Percentiles rank a stretch among this genome's conserved stretches.
These are phyloP conservation scores for Botryotinia narcissicola DNA, from an alignment of 2,329 filamentous ascomycete genomes.

Conservation along the genomic window DNA sequence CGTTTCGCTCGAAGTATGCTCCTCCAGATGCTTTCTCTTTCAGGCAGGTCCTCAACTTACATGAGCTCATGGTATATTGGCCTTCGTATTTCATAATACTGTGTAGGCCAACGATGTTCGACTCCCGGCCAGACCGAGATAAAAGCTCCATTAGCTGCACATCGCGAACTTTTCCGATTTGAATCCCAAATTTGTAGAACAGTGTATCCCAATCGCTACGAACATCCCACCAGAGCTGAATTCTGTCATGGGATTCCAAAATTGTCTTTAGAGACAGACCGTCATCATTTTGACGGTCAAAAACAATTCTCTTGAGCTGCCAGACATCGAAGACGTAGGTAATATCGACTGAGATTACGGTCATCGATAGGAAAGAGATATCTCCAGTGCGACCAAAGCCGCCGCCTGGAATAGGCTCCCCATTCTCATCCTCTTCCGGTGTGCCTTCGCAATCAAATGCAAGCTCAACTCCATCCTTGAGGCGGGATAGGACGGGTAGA, in stretches of 20 bases:
- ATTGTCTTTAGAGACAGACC: not conserved
- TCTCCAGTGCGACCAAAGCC: slow-evolving; percentile 1
- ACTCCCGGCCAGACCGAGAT: not conserved
- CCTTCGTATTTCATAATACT: not conserved
- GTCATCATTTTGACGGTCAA: not conserved
- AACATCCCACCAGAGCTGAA: slow-evolving; percentile 10
- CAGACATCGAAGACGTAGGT: slow-evolving; percentile 4
- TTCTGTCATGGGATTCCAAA: not conserved
- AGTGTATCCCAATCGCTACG: slow-evolving; percentile 6
- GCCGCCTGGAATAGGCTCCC: not conserved
- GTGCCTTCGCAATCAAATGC: not conserved
- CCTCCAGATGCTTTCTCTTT: not conserved
- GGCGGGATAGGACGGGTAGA: not conserved
- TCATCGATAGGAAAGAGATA: not conserved
- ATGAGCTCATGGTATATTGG: not conserved
- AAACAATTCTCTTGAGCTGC: not conserved
- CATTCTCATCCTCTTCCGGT: not conserved
- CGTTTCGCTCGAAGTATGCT: not conserved
- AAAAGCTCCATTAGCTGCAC: not conserved
- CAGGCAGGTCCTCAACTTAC: not conserved
- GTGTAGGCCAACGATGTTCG: not conserved
- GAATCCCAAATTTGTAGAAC: not conserved
- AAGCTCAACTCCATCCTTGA: slow-evolving; percentile 2
- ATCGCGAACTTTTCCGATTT: not conserved
- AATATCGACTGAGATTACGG: not conserved